Percentiles rank a stretch among this genome's conserved stretches.
These are phyloP conservation scores for Pseudozyma tsukubaensis DNA, from an alignment of 1,284 basidiomycete genomes.

Conservation along the genomic window DNA sequence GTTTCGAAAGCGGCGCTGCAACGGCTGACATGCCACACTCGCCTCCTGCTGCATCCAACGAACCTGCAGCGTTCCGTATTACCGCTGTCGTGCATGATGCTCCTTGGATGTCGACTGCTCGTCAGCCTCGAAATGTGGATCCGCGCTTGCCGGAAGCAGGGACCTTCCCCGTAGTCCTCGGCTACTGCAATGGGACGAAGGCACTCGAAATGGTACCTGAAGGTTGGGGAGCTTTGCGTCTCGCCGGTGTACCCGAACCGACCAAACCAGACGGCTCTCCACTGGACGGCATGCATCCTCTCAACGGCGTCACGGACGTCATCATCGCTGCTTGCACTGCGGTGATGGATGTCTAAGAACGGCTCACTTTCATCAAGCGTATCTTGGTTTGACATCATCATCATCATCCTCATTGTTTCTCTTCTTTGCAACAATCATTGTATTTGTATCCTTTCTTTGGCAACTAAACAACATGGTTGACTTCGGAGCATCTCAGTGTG, in stretches of 20 bases:
- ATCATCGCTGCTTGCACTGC: slow-evolving; percentile 50
- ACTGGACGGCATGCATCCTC: slow-evolving; percentile 29
- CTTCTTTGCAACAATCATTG: too few relatives aligned
- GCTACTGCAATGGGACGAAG: slow-evolving; percentile 47
- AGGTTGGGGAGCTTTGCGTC: slow-evolving; percentile 45
- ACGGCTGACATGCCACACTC: slow-evolving; percentile 9
- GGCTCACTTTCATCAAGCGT: background rate
- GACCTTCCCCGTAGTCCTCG: slow-evolving; percentile 54
- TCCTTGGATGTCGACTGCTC: slow-evolving; percentile 22
- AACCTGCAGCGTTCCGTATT: slow-evolving; percentile 40
- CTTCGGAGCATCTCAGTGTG: too few relatives aligned
- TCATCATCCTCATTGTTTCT: background rate
- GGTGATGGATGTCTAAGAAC: slow-evolving; percentile 49
- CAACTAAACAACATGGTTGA: too few relatives aligned
- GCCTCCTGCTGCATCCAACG: background rate
- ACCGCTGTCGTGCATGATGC: slow-evolving; percentile 48
- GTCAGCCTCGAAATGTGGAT: slow-evolving; percentile 10
- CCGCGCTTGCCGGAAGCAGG: slow-evolving; percentile 41
- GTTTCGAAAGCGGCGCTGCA: too few relatives aligned
- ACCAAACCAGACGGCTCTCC: slow-evolving; percentile 13
- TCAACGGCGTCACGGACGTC: slow-evolving; percentile 46
- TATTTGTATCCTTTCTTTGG: too few relatives aligned
- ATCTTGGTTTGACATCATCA: too few relatives aligned
- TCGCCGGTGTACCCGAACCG: slow-evolving; percentile 23
- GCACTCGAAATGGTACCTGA: slow-evolving; percentile 51